Evolutionary conservation across 2,329 filamentous ascomycete species (phyloP).

Genomic region (Fusarium sarcochroum): DNA sequence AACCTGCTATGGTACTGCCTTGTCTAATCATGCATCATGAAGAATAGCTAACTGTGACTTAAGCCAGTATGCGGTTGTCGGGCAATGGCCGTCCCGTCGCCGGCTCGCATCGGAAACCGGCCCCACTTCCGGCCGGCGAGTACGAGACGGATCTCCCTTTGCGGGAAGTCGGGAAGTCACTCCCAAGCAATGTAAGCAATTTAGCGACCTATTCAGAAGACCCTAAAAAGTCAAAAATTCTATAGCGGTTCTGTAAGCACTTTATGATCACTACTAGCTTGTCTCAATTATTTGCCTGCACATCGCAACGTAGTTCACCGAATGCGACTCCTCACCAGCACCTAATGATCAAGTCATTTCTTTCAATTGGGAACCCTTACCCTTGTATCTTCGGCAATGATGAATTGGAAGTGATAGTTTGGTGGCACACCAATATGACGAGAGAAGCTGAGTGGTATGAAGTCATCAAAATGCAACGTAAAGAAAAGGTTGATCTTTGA

Average conservation of each 20-base stretch:
- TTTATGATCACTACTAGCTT: neutral
- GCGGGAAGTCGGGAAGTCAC: neutral
- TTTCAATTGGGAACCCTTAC: neutral
- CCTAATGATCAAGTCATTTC: neutral
- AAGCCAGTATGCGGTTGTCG: neutral
- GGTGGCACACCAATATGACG: conserved; percentile 7
- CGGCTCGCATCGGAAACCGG: neutral
- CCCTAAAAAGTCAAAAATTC: no score
- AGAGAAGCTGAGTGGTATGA: conserved; percentile 10
- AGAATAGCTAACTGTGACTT: neutral
- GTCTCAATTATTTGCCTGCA: neutral
- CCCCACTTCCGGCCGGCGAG: neutral
- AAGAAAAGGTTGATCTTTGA: neutral
- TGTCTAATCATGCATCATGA: no score
- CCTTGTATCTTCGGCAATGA: neutral
- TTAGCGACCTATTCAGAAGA: no score
- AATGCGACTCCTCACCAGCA: neutral
- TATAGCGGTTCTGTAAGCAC: neutral
- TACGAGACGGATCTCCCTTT: neutral
- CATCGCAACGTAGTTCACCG: neutral
- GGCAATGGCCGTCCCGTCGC: neutral
- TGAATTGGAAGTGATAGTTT: neutral
- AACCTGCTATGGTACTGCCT: no score
- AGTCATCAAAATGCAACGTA: conserved; percentile 8
- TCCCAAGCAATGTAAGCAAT: neutral